Evolutionary conservation across 164 flowering plant species (phyloP).

Genomic region (Tetracentron sinense): DNA sequence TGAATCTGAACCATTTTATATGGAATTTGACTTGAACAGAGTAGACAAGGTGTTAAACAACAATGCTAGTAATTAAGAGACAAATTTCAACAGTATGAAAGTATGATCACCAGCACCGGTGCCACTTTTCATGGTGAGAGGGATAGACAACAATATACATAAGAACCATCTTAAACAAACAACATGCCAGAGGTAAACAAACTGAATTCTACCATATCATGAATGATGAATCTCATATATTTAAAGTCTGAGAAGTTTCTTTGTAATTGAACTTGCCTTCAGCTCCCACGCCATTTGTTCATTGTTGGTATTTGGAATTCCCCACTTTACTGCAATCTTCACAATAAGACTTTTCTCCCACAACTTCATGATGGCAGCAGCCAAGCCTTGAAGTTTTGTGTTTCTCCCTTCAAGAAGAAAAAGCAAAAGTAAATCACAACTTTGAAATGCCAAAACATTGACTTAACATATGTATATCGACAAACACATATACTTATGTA

Average conservation of each 20-base stretch:
- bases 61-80: neutral
- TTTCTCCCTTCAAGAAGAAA: constrained; percentile 63
- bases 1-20: neutral
- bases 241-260: neutral
- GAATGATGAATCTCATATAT: neutral
- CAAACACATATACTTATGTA: too few relatives aligned
- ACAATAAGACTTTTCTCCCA: constrained; percentile 83
- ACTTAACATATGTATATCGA: too few relatives aligned
- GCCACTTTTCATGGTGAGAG: neutral
- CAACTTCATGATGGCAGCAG: constrained; percentile 77
- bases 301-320: constrained; percentile 63
- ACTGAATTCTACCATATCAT: neutral
- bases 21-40: neutral
- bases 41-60: too few relatives aligned
- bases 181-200: neutral
- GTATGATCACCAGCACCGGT: neutral
- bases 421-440: constrained; percentile 2
- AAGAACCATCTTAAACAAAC: neutral
- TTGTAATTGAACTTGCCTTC: constrained; percentile 56
- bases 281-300: constrained; percentile 86
- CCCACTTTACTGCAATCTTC: constrained; percentile 90
- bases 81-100: neutral
- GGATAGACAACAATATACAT: neutral
- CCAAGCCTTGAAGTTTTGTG: constrained; percentile 82
- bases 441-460: too few relatives aligned